These are phyloP conservation scores for Ananas comosus DNA, from an alignment of 176 grass and related monocot species.

Conservation along the genomic window DNA sequence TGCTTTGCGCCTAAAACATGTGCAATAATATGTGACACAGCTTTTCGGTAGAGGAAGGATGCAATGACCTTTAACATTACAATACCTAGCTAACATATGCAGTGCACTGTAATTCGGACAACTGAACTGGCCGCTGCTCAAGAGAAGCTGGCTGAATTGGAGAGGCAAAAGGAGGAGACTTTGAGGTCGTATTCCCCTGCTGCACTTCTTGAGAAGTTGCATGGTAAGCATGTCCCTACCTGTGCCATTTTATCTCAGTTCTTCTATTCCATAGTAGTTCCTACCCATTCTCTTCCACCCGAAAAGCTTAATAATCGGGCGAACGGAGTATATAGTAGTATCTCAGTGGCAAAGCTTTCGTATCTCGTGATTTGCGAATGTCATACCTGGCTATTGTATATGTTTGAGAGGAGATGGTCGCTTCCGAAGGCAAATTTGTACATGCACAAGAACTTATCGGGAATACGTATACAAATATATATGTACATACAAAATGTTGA, in stretches of 20 bases:
- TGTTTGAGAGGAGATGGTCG: too few species aligned
- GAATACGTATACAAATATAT: not conserved
- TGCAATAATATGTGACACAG: not conserved
- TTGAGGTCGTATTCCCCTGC: slow-evolving; percentile 58
- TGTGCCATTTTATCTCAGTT: not conserved
- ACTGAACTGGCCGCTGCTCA: slow-evolving; percentile 81
- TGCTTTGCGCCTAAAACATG: not conserved
- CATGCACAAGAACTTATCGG: not conserved
- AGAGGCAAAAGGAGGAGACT: slow-evolving; percentile 75
- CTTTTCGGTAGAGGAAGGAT: not conserved
- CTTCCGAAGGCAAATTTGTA: too few species aligned
- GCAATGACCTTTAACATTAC: not conserved
- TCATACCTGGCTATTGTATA: too few species aligned
- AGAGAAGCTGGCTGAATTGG: slow-evolving; percentile 69
- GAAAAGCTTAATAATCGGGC: not conserved
- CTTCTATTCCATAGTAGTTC: not conserved
- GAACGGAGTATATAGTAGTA: not conserved
- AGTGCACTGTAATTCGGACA: slow-evolving; percentile 94
- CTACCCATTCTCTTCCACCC: not conserved
- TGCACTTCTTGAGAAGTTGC: slow-evolving; percentile 69
- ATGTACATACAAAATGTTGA: not conserved
- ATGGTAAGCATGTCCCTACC: slow-evolving; percentile 40
- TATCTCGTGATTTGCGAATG: too few species aligned
- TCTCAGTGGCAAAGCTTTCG: too few species aligned
- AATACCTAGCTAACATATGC: slow-evolving; percentile 20